Base-by-base conservation (phyloP, 1,284 basidiomycete species). In the Leccinum fallax region DNA sequence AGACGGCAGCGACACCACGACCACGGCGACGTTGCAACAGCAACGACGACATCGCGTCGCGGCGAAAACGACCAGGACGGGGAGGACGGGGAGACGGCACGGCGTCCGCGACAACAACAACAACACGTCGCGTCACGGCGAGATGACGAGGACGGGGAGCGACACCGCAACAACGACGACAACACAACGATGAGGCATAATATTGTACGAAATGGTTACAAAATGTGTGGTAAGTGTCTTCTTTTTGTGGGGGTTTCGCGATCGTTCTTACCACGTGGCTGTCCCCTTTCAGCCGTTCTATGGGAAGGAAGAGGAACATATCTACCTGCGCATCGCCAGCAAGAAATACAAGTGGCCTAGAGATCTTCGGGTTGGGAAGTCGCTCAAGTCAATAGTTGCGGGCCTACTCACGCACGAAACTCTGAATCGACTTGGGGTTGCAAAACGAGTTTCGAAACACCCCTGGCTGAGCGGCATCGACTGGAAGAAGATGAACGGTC, bases 181-280 rank as follows among this genome's bases (percentile, higher is more conserved):
- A 24, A 24, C 21, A 24, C 21, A 24, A 24, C 21, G 21, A 21
- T 21, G 21, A 21, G 21, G 21, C 21, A 81, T 90, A 28, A 85
- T 89, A 61, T 77, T 94, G 62, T 94, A 85, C 67, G 90, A 94
- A 65, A 88, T 94, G 83, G 77, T 87, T 2, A 87, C 87, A 49
- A 82, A 83, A 43, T 78, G 79, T 62, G 70, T 88, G 63, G 84
- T 81, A 65, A 64, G 81, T 76, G 5, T 19, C 32, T 5, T 53
- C 28, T 58, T 59, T 55, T 21, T 19, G 21, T 30, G 24, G 38
- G 38, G 0, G 9, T 40, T 40, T 40, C 5, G 34, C 15, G 53
- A 32, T 13, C 2, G 28, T 32, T 19, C 51, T 59, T 19, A 21
- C 21, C 21, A 21, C 60, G 61, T 1, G 60, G 19, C 15, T 16